phyloP scores from a whole-genome alignment of 306 rosid genomes.

The Rubus idaeus region DNA sequence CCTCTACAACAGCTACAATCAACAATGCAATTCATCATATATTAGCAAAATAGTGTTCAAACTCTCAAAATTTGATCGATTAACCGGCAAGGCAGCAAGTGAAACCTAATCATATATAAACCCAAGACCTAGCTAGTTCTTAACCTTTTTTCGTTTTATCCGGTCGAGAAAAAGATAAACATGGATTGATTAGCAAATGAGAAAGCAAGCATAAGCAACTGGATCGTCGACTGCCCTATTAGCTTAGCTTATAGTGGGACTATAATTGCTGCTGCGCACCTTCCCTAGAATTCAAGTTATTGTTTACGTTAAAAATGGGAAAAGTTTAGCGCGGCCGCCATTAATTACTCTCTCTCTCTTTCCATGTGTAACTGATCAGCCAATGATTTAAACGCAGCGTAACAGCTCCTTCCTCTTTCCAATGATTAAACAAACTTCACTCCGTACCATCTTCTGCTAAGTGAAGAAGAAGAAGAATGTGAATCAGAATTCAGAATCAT shows the following conservation, averaged over 20 bases:
- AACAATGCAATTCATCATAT: neutral
- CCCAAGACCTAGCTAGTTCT: neutral
- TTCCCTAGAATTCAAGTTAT: constrained; percentile 4
- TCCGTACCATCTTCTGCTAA: neutral
- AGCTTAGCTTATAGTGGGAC: constrained; percentile 3
- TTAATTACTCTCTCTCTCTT: neutral
- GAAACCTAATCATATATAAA: no score
- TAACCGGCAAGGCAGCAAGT: no score
- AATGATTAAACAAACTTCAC: constrained; percentile 2
- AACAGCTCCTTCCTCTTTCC: neutral
- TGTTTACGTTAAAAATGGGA: neutral
- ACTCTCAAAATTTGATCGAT: no score
- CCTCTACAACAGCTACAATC: neutral
- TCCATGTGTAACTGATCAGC: neutral
- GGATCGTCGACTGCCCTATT: neutral
- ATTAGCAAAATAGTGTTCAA: no score
- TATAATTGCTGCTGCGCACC: neutral
- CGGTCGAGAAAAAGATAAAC: neutral
- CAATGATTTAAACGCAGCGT: constrained; percentile 1
- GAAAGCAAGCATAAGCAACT: neutral
- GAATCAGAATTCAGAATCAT: neutral
- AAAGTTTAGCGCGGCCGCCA: neutral
- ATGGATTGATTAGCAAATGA: neutral
- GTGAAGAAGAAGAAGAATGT: neutral
- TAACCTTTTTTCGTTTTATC: no score